These are phyloP conservation scores for Talaromyces ruber DNA, from an alignment of 495 filamentous ascomycete species.

Conservation along the genomic window DNA sequence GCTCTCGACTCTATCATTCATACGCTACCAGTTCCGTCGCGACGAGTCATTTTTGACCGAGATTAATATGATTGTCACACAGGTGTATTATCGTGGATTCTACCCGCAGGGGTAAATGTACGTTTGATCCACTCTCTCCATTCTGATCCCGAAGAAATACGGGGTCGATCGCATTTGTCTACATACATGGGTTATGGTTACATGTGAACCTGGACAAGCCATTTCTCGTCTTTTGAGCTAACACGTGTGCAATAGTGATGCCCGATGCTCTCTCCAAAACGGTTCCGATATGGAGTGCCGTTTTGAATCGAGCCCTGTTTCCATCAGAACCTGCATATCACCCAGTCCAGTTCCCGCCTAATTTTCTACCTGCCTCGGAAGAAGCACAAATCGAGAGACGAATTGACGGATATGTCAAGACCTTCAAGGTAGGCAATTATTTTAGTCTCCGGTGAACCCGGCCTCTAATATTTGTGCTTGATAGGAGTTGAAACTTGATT, in stretches of 20 bases:
- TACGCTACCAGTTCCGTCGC: neutral
- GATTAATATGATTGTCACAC: conserved; percentile 7
- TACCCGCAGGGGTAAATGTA: conserved; percentile 83
- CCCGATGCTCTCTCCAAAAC: conserved; percentile 92
- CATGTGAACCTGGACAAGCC: conserved; percentile 1
- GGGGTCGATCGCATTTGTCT: neutral
- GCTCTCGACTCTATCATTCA: conserved; percentile 11
- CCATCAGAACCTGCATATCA: conserved; percentile 41
- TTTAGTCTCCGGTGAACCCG: neutral
- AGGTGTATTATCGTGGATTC: conserved; percentile 92
- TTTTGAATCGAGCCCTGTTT: conserved; percentile 76
- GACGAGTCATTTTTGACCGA: neutral
- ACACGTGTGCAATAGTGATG: conserved; percentile 47
- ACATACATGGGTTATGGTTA: neutral
- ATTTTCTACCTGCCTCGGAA: conserved; percentile 63
- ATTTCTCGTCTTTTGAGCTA: neutral
- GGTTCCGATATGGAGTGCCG: conserved; percentile 83
- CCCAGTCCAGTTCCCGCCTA: conserved; percentile 53
- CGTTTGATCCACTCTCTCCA: conserved; percentile 13
- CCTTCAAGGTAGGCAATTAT: conserved; percentile 41
- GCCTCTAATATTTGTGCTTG: neutral
- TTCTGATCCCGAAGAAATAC: neutral
- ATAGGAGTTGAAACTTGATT: conserved; percentile 42
- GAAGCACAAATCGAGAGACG: conserved; percentile 65
- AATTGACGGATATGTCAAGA: conserved; percentile 56